phyloP scores from a whole-genome alignment of 805 yeast species.

The Torulaspora delbrueckii region DNA sequence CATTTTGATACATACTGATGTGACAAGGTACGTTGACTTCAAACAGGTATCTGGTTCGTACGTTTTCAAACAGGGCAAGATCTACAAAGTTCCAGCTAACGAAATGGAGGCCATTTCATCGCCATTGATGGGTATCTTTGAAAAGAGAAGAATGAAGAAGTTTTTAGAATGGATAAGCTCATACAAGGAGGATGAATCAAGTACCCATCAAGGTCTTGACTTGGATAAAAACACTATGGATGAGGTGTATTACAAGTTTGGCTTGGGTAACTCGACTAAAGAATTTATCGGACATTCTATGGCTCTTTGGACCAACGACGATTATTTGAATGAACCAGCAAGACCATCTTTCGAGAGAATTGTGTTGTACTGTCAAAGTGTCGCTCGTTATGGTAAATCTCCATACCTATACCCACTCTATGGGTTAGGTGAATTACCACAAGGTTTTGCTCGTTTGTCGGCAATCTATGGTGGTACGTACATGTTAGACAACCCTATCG shows the following conservation, averaged over 20 bases:
- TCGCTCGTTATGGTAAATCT: slow-evolving; percentile 91
- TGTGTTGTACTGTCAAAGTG: slow-evolving; percentile 78
- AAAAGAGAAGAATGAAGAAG: slow-evolving; percentile 89
- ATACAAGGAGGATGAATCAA: slow-evolving; percentile 69
- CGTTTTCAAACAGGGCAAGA: slow-evolving; percentile 80
- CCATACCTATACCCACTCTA: slow-evolving; percentile 95
- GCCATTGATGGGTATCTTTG: slow-evolving; percentile 92
- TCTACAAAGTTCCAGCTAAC: slow-evolving; percentile 91
- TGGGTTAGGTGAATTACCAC: slow-evolving; percentile 98
- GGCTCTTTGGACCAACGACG: slow-evolving; percentile 95
- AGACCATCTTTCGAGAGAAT: slow-evolving; percentile 87
- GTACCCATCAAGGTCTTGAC: slow-evolving; percentile 82
- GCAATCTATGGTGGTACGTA: slow-evolving; percentile 98
- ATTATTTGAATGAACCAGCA: slow-evolving; percentile 81
- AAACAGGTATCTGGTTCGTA: slow-evolving; percentile 95
- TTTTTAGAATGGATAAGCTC: slow-evolving; percentile 83
- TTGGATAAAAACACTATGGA: slow-evolving; percentile 87
- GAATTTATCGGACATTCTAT: slow-evolving; percentile 98
- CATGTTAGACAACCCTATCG: slow-evolving; percentile 95
- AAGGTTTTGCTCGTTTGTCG: slow-evolving; percentile 93
- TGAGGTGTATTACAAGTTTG: slow-evolving; percentile 82
- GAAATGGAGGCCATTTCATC: slow-evolving; percentile 88
- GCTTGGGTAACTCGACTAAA: slow-evolving; percentile 86
- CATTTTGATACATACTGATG: slow-evolving; percentile 91
- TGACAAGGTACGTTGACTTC: slow-evolving; percentile 91